Evolutionary conservation across 805 yeast genomes (phyloP).

Genomic region (Wickerhamiella alocasiicola): DNA sequence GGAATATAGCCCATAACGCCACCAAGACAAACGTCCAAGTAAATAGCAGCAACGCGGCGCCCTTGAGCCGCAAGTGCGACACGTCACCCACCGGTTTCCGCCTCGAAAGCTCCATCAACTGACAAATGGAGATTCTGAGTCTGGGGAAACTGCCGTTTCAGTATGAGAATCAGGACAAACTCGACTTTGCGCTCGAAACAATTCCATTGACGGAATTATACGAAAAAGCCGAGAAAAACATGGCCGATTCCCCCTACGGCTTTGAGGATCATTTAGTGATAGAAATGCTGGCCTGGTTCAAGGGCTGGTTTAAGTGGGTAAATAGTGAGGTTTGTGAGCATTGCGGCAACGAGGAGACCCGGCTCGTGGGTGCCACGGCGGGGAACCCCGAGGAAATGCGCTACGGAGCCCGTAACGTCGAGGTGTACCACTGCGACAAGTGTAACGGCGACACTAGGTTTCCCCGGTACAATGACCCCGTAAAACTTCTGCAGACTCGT

Average conservation of each 20-base stretch:
- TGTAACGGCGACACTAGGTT: slow-evolving; percentile 45
- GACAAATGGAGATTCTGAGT: slow-evolving; percentile 9
- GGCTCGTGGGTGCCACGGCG: slow-evolving; percentile 28
- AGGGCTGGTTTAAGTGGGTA: slow-evolving; percentile 75
- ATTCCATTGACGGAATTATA: slow-evolving; percentile 51
- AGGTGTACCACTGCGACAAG: slow-evolving; percentile 45
- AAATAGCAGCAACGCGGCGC: slow-evolving; percentile 7
- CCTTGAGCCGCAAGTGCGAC: slow-evolving; percentile 8
- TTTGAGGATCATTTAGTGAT: slow-evolving; percentile 47
- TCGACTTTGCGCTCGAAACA: slow-evolving; percentile 48
- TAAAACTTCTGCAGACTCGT: slow-evolving; percentile 45
- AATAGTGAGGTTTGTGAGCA: slow-evolving; percentile 49
- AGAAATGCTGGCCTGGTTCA: slow-evolving; percentile 55
- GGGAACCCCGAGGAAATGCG: slow-evolving; percentile 36
- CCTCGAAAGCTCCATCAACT: background rate
- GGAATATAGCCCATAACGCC: slow-evolving; percentile 12
- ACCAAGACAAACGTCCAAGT: slow-evolving; percentile 13
- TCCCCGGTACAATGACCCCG: slow-evolving; percentile 65
- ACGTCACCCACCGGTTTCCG: slow-evolving; percentile 6
- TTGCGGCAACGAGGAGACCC: slow-evolving; percentile 39
- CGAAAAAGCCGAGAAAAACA: slow-evolving; percentile 42
- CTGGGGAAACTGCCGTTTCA: slow-evolving; percentile 21
- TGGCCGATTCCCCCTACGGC: slow-evolving; percentile 28
- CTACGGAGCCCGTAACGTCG: slow-evolving; percentile 47
- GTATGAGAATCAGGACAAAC: slow-evolving; percentile 35